phyloP scores from a whole-genome alignment of 2,329 filamentous ascomycete genomes.

The Fusarium acutatum region DNA sequence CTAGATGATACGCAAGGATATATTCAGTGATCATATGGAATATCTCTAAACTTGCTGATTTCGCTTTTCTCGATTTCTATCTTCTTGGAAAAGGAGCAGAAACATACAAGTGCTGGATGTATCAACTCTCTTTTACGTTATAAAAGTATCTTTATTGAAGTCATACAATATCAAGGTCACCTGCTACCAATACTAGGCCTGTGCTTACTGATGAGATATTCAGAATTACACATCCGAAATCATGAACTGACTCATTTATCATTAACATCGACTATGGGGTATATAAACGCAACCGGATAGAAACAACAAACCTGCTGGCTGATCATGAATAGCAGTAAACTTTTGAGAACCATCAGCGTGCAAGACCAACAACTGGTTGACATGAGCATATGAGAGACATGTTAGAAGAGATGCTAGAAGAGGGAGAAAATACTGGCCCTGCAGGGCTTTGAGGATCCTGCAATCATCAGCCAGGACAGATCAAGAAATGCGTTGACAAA shows the following conservation, averaged over 20 bases:
- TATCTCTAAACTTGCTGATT: background rate
- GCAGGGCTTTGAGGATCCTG: background rate
- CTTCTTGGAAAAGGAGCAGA: background rate
- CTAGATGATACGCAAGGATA: background rate
- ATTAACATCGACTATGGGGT: conserved; percentile 2
- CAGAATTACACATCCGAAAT: background rate
- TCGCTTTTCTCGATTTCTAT: background rate
- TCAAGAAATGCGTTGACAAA: background rate
- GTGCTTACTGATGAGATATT: background rate
- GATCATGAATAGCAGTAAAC: background rate
- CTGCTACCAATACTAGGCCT: background rate
- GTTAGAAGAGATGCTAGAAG: background rate
- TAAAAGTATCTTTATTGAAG: background rate
- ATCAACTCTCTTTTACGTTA: background rate
- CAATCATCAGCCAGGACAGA: conserved; percentile 12
- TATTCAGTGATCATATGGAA: background rate
- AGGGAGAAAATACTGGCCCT: background rate
- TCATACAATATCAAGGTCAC: background rate
- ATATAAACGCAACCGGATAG: conserved; percentile 6
- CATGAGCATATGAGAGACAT: background rate
- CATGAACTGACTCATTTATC: background rate
- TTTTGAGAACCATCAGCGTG: background rate
- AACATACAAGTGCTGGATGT: background rate
- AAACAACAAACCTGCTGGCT: background rate
- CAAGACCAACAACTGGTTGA: background rate